Evolutionary conservation across 768 basidiomycete genomes (phyloP), one percentile per base, ranked within the genome.

Genomic region (Trametes coccinea): DNA sequence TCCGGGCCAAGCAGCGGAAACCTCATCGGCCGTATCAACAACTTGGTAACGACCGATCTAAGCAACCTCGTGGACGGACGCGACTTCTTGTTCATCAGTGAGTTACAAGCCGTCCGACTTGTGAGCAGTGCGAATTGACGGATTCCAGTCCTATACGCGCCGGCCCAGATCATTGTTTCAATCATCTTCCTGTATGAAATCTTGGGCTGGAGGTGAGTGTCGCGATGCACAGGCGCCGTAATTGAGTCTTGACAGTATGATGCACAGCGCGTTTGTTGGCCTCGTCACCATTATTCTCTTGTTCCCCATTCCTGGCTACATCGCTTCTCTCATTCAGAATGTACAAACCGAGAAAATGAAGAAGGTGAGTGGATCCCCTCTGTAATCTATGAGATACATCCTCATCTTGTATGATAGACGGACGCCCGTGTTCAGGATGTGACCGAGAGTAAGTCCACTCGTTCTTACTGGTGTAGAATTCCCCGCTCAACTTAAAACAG

Each of bases 1-100:
- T 14, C 17, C 13, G 40, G 46, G 1, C 27, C 55, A 9, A 49
- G 53, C 5, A 45, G 61, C 41, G 48, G 74, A 8, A 87, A 88
- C 67, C 73, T 91, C 22, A 82, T 85, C 41, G 91, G 92, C 8
- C 89, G 84, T 69, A 88, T 93, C 71, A 92, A 88, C 70, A 92
- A 91, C 56, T 73, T 92, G 13, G 83, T 91, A 45, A 85, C 89
- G 3, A 84, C 86, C 1, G 90, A 92, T 73, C 65, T 84, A 14
- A 67, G 62, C 50, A 70, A 68, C 41, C 51, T 75, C 16, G 49
- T 69, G 16, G 66, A 68, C 2, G 74, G 69, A n/a, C 69, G 73
- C 10, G 69, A 72, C 51, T 71, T 71, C 53, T 44, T 72, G 37
- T 63, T 66, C 16, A 27, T 65, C 1, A 44, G 62, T 66, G 29